These are phyloP conservation scores for Clonostachys chloroleuca DNA, from an alignment of 2,329 filamentous ascomycete genomes.

Conservation along the genomic window DNA sequence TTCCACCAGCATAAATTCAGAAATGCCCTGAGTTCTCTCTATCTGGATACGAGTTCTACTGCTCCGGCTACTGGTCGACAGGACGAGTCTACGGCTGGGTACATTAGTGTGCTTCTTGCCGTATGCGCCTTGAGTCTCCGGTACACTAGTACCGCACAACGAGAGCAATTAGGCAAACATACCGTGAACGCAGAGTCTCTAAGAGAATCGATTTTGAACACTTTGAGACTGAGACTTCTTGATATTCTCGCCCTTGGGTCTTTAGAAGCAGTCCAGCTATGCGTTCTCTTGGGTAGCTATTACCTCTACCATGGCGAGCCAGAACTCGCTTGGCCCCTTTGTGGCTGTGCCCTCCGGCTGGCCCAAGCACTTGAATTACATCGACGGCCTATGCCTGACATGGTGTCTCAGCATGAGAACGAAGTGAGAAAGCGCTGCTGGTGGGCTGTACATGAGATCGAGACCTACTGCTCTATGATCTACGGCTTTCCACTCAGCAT, in stretches of 20 bases:
- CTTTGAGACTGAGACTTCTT: neutral
- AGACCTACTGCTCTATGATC: conserved; percentile 31
- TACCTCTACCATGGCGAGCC: conserved; percentile 28
- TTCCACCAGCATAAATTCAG: conserved; percentile 26
- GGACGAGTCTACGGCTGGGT: neutral
- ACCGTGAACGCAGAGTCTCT: neutral
- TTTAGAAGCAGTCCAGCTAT: conserved; percentile 23
- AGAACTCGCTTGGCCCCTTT: conserved; percentile 28
- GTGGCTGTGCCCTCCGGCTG: conserved; percentile 25
- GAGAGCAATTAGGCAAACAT: neutral
- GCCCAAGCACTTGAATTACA: conserved; percentile 27
- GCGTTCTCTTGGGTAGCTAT: conserved; percentile 26
- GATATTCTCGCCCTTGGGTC: conserved; percentile 5
- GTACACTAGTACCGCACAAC: neutral
- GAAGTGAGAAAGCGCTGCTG: conserved; percentile 27
- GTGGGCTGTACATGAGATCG: conserved; percentile 34
- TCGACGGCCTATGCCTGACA: neutral
- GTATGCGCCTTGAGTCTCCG: neutral
- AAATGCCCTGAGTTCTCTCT: conserved; percentile 4
- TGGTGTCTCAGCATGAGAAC: neutral
- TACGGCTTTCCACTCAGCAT: conserved; percentile 28
- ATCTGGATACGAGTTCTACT: neutral
- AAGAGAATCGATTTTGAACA: neutral
- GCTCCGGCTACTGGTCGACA: neutral
- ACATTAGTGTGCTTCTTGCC: neutral